Base-by-base conservation (phyloP, 1,139 yeast species). In the Diutina catenulata region DNA sequence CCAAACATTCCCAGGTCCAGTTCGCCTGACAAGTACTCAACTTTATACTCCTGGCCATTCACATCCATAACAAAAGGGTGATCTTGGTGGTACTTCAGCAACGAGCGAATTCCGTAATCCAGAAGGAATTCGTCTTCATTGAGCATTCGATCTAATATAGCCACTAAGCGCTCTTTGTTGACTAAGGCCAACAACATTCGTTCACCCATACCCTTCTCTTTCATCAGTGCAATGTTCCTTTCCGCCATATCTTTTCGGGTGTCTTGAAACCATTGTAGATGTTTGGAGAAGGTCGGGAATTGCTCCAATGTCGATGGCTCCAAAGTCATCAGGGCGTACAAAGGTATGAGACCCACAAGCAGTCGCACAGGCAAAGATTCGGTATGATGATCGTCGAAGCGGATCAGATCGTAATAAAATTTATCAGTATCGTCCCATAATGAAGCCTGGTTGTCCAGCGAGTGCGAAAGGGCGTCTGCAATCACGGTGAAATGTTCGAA, bases 1-100 rank as follows among this genome's bases (percentile, higher is more conserved):
- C 97, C 97, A 69, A 88, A 88, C 75, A 88, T 74, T 9, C 95
- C 95, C 3, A 94, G 80, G 53, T 86, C 93, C 16, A 95, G 82
- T 56, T 88, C 97, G 16, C 95, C 97, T 2, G 96, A 86, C 42
- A 87, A 73, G 57, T 88, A 88, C 45, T 74, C 76, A 26, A 88
- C 94, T 28, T 66, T 64, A 57, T 80, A 88, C 37, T 69, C 66
- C 47, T 78, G 70, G 13, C 94, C 94, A 55, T 84, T 71, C 38
- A 87, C 95, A 45, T 80, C 72, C 94, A 87, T 84, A 40, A 75
- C 73, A 52, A 80, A 87, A 3, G 96, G 97, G 53, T 88, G 68
- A 42, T 84, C 74, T 54, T 84, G 81, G 58, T 88, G 97, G 56
- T 67, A 81, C 56, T 86, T 86, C 23, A 96, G 87, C 50, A 88